Evolutionary conservation across 768 basidiomycete genomes (phyloP).

Genomic region (Pleurotus eryngii): DNA sequence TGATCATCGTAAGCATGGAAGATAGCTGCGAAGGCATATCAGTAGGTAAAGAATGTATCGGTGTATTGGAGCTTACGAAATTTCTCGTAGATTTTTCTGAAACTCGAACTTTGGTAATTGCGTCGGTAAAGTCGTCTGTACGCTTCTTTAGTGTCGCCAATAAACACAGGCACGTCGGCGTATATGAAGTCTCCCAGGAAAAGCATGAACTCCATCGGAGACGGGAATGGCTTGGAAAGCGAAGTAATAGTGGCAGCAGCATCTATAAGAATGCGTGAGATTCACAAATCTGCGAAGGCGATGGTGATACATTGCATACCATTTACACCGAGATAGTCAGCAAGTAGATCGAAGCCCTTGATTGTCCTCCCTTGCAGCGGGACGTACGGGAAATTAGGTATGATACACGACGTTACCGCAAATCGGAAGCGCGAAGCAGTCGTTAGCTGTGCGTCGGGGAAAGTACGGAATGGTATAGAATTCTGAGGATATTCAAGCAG

Average conservation of each 20-base stretch:
- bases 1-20: constrained; percentile 74
- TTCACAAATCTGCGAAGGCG: not conserved
- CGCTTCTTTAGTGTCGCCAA: constrained; percentile 53
- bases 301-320: not conserved
- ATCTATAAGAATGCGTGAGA: not conserved
- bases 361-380: constrained; percentile 51
- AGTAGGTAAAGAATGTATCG: not conserved
- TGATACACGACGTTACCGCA: constrained; percentile 62
- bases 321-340: constrained; percentile 40
- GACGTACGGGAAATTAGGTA: constrained; percentile 71
- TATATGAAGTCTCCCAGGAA: constrained; percentile 79
- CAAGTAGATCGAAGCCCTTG: constrained; percentile 62
- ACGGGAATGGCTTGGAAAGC: not conserved
- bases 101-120: constrained; percentile 61
- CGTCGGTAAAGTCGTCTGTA: constrained; percentile 68
- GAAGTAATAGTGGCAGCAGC: too few relatives aligned
- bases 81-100: constrained; percentile 63
- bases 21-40: constrained; percentile 43
- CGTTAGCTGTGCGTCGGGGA: constrained; percentile 63
- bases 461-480: constrained; percentile 66
- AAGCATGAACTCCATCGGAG: constrained; percentile 55
- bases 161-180: constrained; percentile 64
- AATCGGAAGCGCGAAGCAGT: constrained; percentile 63
- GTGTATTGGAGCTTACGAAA: constrained; percentile 48
- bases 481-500: constrained; percentile 45